Conservation (phyloP, 805 yeast species). For the Candida saitoana region DNA sequence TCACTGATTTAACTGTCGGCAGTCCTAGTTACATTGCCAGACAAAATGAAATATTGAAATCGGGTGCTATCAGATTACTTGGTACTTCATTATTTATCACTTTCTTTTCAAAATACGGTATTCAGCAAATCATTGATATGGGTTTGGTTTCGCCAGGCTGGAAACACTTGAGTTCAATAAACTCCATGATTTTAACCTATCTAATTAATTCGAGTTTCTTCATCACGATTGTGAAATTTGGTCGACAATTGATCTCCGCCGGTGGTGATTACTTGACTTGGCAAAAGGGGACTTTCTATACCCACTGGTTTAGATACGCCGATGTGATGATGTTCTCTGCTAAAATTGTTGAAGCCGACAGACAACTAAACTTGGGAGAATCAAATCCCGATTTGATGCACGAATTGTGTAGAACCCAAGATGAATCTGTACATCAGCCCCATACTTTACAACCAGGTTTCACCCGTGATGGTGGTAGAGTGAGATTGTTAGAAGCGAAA, state of each 20-base stretch:
- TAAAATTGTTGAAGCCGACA: constrained; percentile 62
- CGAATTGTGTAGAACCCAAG: constrained; percentile 35
- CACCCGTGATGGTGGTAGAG: constrained; percentile 34
- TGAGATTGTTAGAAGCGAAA: constrained; percentile 35
- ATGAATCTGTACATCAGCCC: constrained; percentile 18
- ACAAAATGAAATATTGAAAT: constrained; percentile 26
- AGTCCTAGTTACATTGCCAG: constrained; percentile 44
- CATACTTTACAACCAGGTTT: constrained; percentile 30
- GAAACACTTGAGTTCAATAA: constrained; percentile 41
- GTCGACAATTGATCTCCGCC: constrained; percentile 31
- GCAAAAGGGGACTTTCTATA: constrained; percentile 61
- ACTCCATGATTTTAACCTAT: constrained; percentile 42
- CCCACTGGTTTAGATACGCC: constrained; percentile 59
- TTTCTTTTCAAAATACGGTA: constrained; percentile 39
- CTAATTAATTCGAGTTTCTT: constrained; percentile 38
- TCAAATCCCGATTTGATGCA: constrained; percentile 27
- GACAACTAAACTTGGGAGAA: constrained; percentile 44
- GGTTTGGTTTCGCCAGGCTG: constrained; percentile 36
- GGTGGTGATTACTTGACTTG: constrained; percentile 58
- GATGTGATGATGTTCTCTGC: constrained; percentile 68
- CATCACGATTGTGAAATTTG: constrained; percentile 37
- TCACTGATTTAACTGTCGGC: constrained; percentile 61
- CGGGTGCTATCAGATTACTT: constrained; percentile 28
- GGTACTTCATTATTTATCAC: constrained; percentile 32
- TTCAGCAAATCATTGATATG: constrained; percentile 33